Base-by-base conservation (phyloP, 2,329 filamentous ascomycete species). In the Xylaria sp. region DNA sequence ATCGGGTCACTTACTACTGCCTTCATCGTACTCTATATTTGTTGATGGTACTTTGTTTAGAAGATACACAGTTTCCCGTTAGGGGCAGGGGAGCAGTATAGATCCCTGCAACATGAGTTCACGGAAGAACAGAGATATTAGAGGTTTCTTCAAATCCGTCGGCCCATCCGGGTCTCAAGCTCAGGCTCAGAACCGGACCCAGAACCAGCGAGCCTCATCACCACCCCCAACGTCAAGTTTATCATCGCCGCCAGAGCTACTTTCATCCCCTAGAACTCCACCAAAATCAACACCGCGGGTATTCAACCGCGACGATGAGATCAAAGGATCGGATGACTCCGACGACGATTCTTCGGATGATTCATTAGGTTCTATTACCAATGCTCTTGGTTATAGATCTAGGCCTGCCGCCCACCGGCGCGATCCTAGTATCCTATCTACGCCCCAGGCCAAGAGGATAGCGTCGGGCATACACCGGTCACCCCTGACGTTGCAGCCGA, bases 271-370 rank as follows among this genome's bases (percentile, higher is more conserved):
- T 42, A 72, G 61, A 17, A 78, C 77, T n/a, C 77, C 76, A 2
- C 67, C 65, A 34, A 74, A 74, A 65, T 58, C 75, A 42, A 62
- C 75, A 59, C 55, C 72, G 51, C 75, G 74, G 59, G 47, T 72
- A 67, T 70, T 80, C 57, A 81, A 83, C 67, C 82, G 88, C 77
- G 82, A 88, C 73, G 79, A 88, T 12, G 81, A 90, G 64, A 91
- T 94, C 48, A 85, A 85, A 54, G 90, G 88, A 62, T 94, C 92
- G 0, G 92, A 94, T 74, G 90, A 91, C 9, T 91, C 91, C 5
- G 91, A 92, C n/a, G 86, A 86, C 11, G 86, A 87, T 57, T 90
- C 90, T 57, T 90, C 90, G 0, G 82, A 86, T 66, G 82, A 80
- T 60, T 85, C 84, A 1, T 75, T 88, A 21, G 85, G 85, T 67